Evolutionary conservation across 352 stramenopile species (phyloP).

Genomic region (Globisporangium camurandrum): DNA sequence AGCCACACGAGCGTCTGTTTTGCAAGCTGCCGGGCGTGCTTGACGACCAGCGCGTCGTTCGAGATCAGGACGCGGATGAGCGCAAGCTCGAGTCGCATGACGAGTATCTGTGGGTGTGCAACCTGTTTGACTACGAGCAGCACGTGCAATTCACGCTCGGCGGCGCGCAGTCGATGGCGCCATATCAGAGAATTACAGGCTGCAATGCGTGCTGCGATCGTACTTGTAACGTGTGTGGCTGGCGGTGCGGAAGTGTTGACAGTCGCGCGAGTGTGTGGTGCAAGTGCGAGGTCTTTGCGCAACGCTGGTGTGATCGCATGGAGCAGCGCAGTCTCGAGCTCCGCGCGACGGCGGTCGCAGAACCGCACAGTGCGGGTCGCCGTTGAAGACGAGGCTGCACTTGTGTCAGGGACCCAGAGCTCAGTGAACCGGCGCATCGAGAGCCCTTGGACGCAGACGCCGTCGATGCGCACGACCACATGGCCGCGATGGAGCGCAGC

Average conservation of each 20-base stretch:
- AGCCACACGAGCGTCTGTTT: conserved; percentile 22
- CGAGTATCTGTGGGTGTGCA: conserved; percentile 18
- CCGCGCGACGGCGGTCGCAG: conserved; percentile 25
- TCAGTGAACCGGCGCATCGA: conserved; percentile 24
- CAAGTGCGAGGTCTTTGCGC: conserved; percentile 18
- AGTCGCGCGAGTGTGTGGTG: not conserved
- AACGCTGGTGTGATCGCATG: too few relatives aligned
- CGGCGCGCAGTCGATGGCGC: conserved; percentile 19
- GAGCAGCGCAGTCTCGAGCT: conserved; percentile 24
- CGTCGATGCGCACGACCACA: conserved; percentile 26
- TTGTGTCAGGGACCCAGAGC: conserved; percentile 15
- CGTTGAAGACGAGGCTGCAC: not conserved
- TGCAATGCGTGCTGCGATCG: conserved; percentile 13
- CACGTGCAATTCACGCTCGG: conserved; percentile 3
- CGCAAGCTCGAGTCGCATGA: conserved; percentile 24
- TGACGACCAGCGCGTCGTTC: conserved; percentile 22
- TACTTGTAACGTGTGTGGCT: too few relatives aligned
- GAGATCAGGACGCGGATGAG: conserved; percentile 27
- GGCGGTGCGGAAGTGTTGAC: too few relatives aligned
- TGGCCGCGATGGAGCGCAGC: conserved; percentile 20
- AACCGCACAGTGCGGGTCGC: conserved; percentile 13
- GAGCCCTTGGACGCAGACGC: conserved; percentile 11
- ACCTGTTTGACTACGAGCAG: conserved; percentile 7
- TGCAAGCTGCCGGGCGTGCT: conserved; percentile 14
- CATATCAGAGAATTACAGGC: conserved; percentile 21